A percentile compares a stretch with the other conserved stretches of the same genome.
phyloP scores from a whole-genome alignment of 352 stramenopile species.

The Phytophthora palmivora region DNA sequence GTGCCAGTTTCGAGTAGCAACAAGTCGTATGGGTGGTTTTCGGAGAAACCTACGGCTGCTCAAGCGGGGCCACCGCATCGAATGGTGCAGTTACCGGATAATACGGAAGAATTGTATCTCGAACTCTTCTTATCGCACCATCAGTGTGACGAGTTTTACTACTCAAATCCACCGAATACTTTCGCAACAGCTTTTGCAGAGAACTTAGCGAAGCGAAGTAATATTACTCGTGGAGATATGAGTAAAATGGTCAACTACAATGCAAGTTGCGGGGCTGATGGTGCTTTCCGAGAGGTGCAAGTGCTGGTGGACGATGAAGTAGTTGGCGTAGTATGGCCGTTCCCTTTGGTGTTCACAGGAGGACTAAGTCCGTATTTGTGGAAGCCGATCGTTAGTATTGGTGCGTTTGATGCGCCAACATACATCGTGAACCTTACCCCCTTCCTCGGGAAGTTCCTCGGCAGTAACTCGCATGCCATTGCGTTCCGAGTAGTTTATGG shows the following conservation, averaged over 20 bases:
- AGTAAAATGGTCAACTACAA: not conserved
- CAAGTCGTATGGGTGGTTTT: conserved; percentile 72
- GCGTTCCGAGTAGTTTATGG: conserved; percentile 69
- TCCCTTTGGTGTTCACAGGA: conserved; percentile 80
- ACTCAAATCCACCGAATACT: conserved; percentile 61
- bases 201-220: conserved; percentile 40
- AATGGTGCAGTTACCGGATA: conserved; percentile 58
- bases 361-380: conserved; percentile 81
- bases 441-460: conserved; percentile 70
- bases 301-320: conserved; percentile 70
- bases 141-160: conserved; percentile 83
- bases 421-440: conserved; percentile 80
- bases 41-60: conserved; percentile 50
- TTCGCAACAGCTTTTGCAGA: conserved; percentile 17
- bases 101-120: conserved; percentile 72
- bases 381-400: conserved; percentile 76
- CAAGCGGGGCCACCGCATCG: conserved; percentile 39
- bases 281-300: conserved; percentile 75
- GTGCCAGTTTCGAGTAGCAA: conserved; percentile 52
- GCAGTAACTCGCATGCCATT: conserved; percentile 55
- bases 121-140: conserved; percentile 79
- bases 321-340: conserved; percentile 74
- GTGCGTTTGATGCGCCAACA: conserved; percentile 74
- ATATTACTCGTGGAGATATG: conserved; percentile 11
- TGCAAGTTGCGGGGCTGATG: conserved; percentile 27